Percentiles rank a stretch among this genome's conserved stretches.
These are phyloP conservation scores for Monoraphidium neglectum DNA, from an alignment of 139 green algal species.

Conservation along the genomic window DNA sequence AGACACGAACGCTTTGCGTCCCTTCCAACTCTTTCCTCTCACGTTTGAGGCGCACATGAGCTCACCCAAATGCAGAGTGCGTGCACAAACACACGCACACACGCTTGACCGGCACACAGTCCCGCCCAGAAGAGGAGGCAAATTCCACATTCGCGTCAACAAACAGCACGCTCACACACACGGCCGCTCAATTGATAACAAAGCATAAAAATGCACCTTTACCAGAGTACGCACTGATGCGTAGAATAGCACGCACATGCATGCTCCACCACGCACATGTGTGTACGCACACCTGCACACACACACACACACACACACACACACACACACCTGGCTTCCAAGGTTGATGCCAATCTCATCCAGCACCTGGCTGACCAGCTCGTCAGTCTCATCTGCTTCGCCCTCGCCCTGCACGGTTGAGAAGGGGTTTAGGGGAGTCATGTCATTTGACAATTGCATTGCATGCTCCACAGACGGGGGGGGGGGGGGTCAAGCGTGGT, in stretches of 20 bases:
- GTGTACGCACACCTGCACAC: background rate
- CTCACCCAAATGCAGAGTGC: too few species aligned
- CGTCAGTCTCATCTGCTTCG: slow-evolving; percentile 96
- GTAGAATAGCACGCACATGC: too few species aligned
- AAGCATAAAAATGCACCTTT: background rate
- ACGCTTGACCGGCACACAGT: too few species aligned
- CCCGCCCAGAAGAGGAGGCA: background rate
- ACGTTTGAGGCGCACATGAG: too few species aligned
- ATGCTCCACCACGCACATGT: too few species aligned
- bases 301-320: background rate
- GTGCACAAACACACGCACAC: too few species aligned
- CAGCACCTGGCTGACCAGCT: slow-evolving; percentile 91
- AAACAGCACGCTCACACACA: background rate
- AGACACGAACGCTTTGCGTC: background rate
- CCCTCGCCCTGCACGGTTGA: slow-evolving; percentile 62
- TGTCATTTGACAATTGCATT: too few species aligned
- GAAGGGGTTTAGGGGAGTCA: background rate
- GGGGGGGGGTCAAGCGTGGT: too few species aligned
- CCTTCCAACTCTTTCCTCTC: background rate
- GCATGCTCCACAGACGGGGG: too few species aligned
- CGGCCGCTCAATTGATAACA: background rate
- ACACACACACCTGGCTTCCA: slow-evolving; percentile 41
- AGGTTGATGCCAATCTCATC: slow-evolving; percentile 90
- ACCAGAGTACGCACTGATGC: background rate
- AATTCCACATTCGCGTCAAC: background rate